A percentile compares a stretch with the other conserved stretches of the same genome.
These are phyloP conservation scores for Axilococcus clingmanii DNA, from an alignment of 139 green algal species.

Conservation along the genomic window DNA sequence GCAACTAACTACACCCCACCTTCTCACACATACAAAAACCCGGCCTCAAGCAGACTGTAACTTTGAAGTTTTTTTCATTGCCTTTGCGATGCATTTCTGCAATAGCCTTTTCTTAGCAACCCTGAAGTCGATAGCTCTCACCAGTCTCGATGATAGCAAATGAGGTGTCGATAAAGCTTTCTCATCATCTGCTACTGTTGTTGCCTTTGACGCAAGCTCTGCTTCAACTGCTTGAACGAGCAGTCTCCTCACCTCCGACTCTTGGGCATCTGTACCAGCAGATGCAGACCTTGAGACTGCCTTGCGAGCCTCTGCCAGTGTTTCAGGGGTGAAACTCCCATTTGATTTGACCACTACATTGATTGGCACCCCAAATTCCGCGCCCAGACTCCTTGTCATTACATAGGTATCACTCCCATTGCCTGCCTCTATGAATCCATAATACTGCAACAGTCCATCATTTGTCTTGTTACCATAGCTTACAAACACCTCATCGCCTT, in stretches of 20 bases:
- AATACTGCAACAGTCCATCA: constrained; percentile 46
- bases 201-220: constrained; percentile 17
- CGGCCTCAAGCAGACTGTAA: too few relatives aligned
- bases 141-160: constrained; percentile 6
- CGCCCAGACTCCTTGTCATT: background rate
- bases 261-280: background rate
- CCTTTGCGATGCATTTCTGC: background rate
- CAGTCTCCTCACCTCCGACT: background rate
- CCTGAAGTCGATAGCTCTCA: constrained; percentile 12
- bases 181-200: constrained; percentile 16
- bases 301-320: constrained; percentile 1
- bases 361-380: background rate
- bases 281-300: constrained; percentile 1
- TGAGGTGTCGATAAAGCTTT: constrained; percentile 4
- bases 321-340: constrained; percentile 16
- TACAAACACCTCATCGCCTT: constrained; percentile 34
- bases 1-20: too few relatives aligned
- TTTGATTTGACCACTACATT: constrained; percentile 14
- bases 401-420: constrained; percentile 37
- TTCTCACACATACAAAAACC: too few relatives aligned
- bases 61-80: constrained; percentile 7
- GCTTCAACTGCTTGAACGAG: background rate
- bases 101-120: constrained; percentile 26
- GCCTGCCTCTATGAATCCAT: constrained; percentile 37
- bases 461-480: constrained; percentile 41